These are phyloP conservation scores for Backusella westeae DNA, from an alignment of 192 early-diverging fungal genomes.

Conservation along the genomic window DNA sequence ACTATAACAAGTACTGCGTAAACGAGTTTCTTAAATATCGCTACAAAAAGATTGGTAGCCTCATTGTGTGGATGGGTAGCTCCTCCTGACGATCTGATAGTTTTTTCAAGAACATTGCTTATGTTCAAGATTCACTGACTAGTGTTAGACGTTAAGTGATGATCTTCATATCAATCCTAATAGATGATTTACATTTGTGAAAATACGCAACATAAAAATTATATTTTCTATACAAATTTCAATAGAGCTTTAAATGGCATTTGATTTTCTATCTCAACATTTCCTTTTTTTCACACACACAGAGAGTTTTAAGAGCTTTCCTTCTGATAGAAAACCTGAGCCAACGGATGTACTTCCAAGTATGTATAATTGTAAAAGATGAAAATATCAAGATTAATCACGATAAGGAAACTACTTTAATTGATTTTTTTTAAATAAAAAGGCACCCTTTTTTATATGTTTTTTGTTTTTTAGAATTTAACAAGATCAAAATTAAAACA, in stretches of 20 bases:
- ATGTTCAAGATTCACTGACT: background rate
- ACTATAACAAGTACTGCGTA: background rate
- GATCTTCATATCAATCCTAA: background rate
- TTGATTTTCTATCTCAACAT: background rate
- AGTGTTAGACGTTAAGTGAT: background rate
- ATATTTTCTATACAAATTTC: background rate
- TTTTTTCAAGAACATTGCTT: background rate
- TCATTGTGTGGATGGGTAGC: background rate
- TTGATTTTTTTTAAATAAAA: background rate
- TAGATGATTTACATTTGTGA: background rate
- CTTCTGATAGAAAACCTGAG: background rate
- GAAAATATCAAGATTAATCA: background rate
- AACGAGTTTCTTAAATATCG: background rate
- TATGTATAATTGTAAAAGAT: constrained; percentile 7
- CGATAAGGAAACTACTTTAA: background rate
- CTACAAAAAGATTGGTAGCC: background rate
- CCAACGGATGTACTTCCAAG: constrained; percentile 1
- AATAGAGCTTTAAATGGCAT: background rate
- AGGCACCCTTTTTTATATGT: background rate
- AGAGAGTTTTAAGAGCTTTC: background rate
- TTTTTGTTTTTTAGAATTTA: background rate
- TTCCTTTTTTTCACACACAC: background rate
- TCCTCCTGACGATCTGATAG: background rate
- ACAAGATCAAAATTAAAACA: background rate
- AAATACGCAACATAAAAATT: background rate